A percentile compares a stretch with the other conserved stretches of the same genome.
These are phyloP conservation scores for Fusarium zealandicum DNA, from an alignment of 2,329 filamentous ascomycete genomes.

Conservation along the genomic window DNA sequence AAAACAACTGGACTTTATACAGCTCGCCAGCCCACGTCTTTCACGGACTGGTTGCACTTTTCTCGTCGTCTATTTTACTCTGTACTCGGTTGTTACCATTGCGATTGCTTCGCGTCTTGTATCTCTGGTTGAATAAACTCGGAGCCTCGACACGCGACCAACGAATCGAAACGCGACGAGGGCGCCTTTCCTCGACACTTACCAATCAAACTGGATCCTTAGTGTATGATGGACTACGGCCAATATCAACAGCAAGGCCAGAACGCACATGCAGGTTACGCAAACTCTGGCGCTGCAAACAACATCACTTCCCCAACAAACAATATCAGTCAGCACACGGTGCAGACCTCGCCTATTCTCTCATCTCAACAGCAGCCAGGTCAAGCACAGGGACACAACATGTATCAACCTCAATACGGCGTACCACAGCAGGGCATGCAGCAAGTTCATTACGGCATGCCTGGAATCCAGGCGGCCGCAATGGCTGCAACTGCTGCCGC, in stretches of 20 bases:
- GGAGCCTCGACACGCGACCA: constrained; percentile 21
- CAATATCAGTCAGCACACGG: constrained; percentile 70
- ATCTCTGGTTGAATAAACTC: constrained; percentile 10
- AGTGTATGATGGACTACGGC: constrained; percentile 75
- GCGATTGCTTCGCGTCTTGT: constrained; percentile 17
- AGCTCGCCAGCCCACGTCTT: constrained; percentile 38
- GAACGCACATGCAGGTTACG: constrained; percentile 70
- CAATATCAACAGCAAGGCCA: constrained; percentile 69
- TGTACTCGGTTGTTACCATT: constrained; percentile 12
- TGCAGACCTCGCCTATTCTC: constrained; percentile 81
- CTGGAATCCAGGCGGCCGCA: constrained; percentile 85
- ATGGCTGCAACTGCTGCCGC: constrained; percentile 93
- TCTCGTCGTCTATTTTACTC: constrained; percentile 34
- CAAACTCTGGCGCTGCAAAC: constrained; percentile 61
- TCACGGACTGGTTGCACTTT: constrained; percentile 33
- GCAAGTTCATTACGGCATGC: constrained; percentile 71
- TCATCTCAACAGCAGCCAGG: constrained; percentile 74
- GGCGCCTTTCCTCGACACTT: constrained; percentile 40
- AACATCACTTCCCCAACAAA: constrained; percentile 78
- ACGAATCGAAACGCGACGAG: constrained; percentile 41
- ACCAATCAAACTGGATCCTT: constrained; percentile 38
- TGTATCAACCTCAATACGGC: constrained; percentile 80
- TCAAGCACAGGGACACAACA: constrained; percentile 73
- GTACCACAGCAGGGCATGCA: constrained; percentile 78
- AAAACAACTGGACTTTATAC: constrained; percentile 46